Conservation (phyloP, 2,329 filamentous ascomycete genomes). For the Elsinoe perseae region DNA sequence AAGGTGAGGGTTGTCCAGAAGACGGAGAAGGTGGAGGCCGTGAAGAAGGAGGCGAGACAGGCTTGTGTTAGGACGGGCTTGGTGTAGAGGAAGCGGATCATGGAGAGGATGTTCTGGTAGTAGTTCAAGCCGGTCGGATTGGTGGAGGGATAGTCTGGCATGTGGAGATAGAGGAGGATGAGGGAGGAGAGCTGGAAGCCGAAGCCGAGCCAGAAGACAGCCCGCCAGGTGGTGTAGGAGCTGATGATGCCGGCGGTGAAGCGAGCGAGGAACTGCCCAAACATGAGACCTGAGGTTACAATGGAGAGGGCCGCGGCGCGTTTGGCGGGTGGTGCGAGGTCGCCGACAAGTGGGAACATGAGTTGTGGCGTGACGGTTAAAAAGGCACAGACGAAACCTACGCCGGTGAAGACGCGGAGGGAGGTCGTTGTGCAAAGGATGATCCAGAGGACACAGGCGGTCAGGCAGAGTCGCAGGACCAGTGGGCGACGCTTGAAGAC, state of each 20-base stretch:
- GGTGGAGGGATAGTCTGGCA: constrained; percentile 73
- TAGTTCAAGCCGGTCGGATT: constrained; percentile 61
- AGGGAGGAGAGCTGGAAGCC: constrained; percentile 63
- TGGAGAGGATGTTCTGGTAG: constrained; percentile 55
- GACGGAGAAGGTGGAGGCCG: constrained; percentile 53
- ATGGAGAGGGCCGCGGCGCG: constrained; percentile 64
- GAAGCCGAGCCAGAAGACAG: constrained; percentile 70
- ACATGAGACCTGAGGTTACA: constrained; percentile 65
- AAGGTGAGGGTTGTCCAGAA: constrained; percentile 76
- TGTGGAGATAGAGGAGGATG: constrained; percentile 58
- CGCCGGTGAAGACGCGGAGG: constrained; percentile 57
- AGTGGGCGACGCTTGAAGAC: constrained; percentile 59
- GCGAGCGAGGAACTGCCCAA: constrained; percentile 68
- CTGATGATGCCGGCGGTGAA: constrained; percentile 67
- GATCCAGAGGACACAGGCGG: constrained; percentile 50
- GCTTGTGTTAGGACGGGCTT: constrained; percentile 64
- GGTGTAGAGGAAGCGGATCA: constrained; percentile 54
- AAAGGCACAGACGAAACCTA: constrained; percentile 67
- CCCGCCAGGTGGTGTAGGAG: constrained; percentile 65
- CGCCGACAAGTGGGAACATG: constrained; percentile 73
- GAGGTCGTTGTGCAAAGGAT: constrained; percentile 60
- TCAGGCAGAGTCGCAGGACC: constrained; percentile 56
- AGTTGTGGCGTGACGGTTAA: constrained; percentile 67
- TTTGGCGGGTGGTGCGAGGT: constrained; percentile 62
- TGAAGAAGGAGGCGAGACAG: constrained; percentile 58